These are phyloP conservation scores for Peronospora farinosa DNA, from an alignment of 352 stramenopile species.

Conservation along the genomic window DNA sequence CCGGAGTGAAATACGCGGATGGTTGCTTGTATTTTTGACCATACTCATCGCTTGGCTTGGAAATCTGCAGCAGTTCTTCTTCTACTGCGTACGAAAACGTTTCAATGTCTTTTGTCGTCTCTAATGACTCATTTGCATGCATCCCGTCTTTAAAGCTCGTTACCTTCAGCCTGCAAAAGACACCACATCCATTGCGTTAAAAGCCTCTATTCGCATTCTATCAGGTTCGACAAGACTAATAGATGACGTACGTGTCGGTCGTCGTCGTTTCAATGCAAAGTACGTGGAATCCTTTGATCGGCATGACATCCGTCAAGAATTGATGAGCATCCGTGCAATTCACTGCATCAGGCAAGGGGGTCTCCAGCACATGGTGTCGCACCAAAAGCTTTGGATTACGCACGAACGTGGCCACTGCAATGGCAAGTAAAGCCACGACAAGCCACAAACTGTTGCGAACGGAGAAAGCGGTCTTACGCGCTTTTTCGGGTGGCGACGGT, in stretches of 20 bases:
- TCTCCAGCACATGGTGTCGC: slow-evolving; percentile 6
- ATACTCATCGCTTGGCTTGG: slow-evolving; percentile 17
- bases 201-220: too few species aligned
- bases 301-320: slow-evolving; percentile 48
- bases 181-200: slow-evolving; percentile 2
- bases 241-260: slow-evolving; percentile 34
- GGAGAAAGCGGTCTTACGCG: too few species aligned
- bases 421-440: too few species aligned
- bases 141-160: slow-evolving; percentile 41
- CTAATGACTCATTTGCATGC: slow-evolving; percentile 23
- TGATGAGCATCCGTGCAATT: slow-evolving; percentile 33
- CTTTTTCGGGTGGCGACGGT: too few species aligned
- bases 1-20: slow-evolving; percentile 51
- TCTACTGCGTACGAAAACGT: slow-evolving; percentile 35
- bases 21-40: slow-evolving; percentile 57
- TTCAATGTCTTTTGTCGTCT: slow-evolving; percentile 35
- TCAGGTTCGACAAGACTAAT: not conserved
- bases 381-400: slow-evolving; percentile 12
- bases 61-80: slow-evolving; percentile 38
- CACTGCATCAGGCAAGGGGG: slow-evolving; percentile 12
- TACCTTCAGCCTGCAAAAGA: slow-evolving; percentile 30
- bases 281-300: slow-evolving; percentile 69
- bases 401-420: too few species aligned
- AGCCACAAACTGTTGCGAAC: too few species aligned
- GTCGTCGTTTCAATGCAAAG: slow-evolving; percentile 46